A percentile compares a stretch with the other conserved stretches of the same genome.
These are phyloP conservation scores for Clohesyomyces aquaticus DNA, from an alignment of 495 filamentous ascomycete genomes.

Conservation along the genomic window DNA sequence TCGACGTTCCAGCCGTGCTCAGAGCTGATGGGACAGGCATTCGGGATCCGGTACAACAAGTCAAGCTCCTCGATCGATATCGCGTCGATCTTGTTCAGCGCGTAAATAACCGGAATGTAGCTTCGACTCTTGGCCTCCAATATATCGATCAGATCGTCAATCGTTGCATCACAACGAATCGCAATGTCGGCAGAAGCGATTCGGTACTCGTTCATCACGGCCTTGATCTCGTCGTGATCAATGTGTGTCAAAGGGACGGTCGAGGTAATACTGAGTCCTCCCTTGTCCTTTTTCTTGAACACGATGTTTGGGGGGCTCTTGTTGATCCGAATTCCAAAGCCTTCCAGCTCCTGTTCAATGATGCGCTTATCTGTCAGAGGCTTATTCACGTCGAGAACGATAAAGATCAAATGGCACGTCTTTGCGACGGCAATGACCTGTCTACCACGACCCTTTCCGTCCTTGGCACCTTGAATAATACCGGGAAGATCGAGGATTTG, in stretches of 20 bases:
- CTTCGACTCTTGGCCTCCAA: slow-evolving; percentile 92
- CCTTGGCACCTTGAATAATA: slow-evolving; percentile 98
- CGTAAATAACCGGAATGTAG: slow-evolving; percentile 98
- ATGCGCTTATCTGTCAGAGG: slow-evolving; percentile 95
- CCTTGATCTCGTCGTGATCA: slow-evolving; percentile 93
- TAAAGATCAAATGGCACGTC: slow-evolving; percentile 98
- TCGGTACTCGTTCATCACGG: slow-evolving; percentile 95
- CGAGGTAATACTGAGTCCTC: slow-evolving; percentile 90
- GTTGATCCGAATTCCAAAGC: slow-evolving; percentile 97
- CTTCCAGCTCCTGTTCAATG: slow-evolving; percentile 95
- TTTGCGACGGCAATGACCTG: slow-evolving; percentile 99
- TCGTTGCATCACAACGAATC: slow-evolving; percentile 92
- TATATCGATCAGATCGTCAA: slow-evolving; percentile 92
- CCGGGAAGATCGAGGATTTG: slow-evolving; percentile 98
- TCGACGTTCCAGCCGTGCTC: slow-evolving; percentile 99
- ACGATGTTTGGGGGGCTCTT: slow-evolving; percentile 96
- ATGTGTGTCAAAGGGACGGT: slow-evolving; percentile 91
- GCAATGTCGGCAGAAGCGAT: slow-evolving; percentile 97
- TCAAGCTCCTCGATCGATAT: slow-evolving; percentile 98
- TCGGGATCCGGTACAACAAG: slow-evolving; percentile 92
- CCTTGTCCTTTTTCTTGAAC: slow-evolving; percentile 99
- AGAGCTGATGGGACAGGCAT: slow-evolving; percentile 93
- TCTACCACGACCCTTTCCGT: slow-evolving; percentile 95
- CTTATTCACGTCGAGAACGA: slow-evolving; percentile 98
- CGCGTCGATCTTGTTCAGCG: slow-evolving; percentile 97